Evolutionary conservation across 2,329 filamentous ascomycete species (phyloP), one percentile per base, ranked within the genome.

Genomic region (Fusarium nisikadoi): DNA sequence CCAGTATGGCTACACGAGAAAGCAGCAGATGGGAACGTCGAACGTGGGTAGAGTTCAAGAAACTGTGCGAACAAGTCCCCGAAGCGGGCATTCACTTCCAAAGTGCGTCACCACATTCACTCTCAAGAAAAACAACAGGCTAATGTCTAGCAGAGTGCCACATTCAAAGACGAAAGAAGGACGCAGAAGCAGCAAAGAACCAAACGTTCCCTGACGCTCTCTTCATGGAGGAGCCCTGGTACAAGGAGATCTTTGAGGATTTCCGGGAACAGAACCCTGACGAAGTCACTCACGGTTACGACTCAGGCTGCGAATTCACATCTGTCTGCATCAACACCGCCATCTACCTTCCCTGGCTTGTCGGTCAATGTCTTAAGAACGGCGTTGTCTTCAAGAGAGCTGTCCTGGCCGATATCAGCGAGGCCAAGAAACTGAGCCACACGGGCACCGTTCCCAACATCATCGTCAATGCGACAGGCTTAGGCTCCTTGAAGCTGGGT

Each of bases 321-420:
- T 95, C 93, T 2, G 91, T 97, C 43, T 98, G 95, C 83, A 95
- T 98, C 80, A 98, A 98, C 83, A 93, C 93, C 0, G 90, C 93
- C 45, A 83, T 98, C 64, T 98, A 98, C 82, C 89, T 98, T 5
- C 90, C 93, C 8, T 98, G 93, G 90, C 90, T 98, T 0, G 85
- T 93, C 0, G 92, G 93, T 1, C 91, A 96, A 82, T 97, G 94
- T 80, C 86, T 93, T 33, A 90, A 89, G 75, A 89, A 90, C 62
- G 93, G 94, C 33, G 92, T 93, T 11, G 84, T 89, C 2, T 84
- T 95, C 76, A 88, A 89, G 75, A 88, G 93, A 25, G 89, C 83
- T 6, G 80, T 87, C 3, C 81, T 95, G 50, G 81, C 83, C n/a
- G 93, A 98, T 80, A 88, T 98, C 65, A 82, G 85, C 1, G 92